Conservation (phyloP, 768 basidiomycete genomes). For the Dacryopinax primogenitus region DNA sequence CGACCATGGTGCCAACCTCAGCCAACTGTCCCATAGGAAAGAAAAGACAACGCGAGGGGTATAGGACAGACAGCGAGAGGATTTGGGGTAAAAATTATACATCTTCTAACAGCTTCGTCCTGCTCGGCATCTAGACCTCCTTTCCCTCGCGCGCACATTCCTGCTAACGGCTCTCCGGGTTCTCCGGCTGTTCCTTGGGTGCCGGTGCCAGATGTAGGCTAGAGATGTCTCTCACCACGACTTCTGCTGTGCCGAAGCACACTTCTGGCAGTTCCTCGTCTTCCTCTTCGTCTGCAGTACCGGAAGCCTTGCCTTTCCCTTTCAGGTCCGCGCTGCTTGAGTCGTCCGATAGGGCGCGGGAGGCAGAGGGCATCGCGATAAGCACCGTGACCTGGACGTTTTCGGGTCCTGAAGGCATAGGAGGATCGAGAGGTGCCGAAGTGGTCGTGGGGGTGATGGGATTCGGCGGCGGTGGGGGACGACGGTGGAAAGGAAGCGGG, state of each 20-base stretch:
- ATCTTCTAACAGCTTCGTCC: too few relatives aligned
- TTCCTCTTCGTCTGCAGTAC: slow-evolving; percentile 5
- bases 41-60: too few relatives aligned
- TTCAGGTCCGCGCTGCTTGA: slow-evolving; percentile 1
- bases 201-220: slow-evolving; percentile 9
- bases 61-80: too few relatives aligned
- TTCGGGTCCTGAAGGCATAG: neutral
- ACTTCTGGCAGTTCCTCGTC: slow-evolving; percentile 4
- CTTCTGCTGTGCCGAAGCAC: slow-evolving; percentile 4
- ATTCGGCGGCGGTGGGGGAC: neutral
- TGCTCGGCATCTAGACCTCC: too few relatives aligned
- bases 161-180: too few relatives aligned
- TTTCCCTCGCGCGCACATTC: too few relatives aligned
- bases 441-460: neutral
- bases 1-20: too few relatives aligned
- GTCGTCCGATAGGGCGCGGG: neutral
- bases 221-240: neutral
- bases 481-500: neutral
- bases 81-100: too few relatives aligned
- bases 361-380: neutral
- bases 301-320: slow-evolving; percentile 1
- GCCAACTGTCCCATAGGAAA: too few relatives aligned
- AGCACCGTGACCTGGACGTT: slow-evolving; percentile 7
- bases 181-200: too few relatives aligned
- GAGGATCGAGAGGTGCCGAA: neutral